Evolutionary conservation across 2,329 filamentous ascomycete genomes (phyloP).

Genomic region (Magnaporthales sp.): DNA sequence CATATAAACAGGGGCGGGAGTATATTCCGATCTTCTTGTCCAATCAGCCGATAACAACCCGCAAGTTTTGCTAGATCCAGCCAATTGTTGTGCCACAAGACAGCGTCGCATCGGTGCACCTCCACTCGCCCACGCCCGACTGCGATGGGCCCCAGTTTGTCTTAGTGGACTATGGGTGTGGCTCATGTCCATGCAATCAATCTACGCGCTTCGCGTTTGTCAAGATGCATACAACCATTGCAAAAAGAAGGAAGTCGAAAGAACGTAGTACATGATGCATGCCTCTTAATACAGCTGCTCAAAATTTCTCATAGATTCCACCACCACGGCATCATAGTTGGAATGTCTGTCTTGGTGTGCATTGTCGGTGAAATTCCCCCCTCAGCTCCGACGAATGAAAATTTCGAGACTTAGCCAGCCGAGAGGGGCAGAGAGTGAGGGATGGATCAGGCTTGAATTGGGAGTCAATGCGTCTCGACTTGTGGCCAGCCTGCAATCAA

Average conservation of each 20-base stretch:
- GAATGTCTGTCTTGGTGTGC: not conserved
- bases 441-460: conserved; percentile 2
- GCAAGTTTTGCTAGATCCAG: not conserved
- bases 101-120: not conserved
- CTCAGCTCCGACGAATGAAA: conserved; percentile 1
- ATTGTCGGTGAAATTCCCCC: not conserved
- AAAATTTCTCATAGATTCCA: not conserved
- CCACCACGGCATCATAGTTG: not conserved
- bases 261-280: not conserved
- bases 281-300: not conserved
- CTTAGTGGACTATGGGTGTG: not conserved
- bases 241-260: not conserved
- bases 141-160: not conserved
- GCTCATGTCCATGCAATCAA: not conserved
- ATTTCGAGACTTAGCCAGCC: not conserved
- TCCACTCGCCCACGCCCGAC: not conserved
- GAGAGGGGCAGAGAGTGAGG: not conserved
- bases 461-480: conserved; percentile 1
- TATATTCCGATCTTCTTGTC: conserved; percentile 1
- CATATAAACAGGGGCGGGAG: not conserved
- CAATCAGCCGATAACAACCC: not conserved
- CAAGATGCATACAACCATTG: not conserved
- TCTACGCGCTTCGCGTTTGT: not conserved
- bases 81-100: not conserved
- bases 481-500: conserved; percentile 1